Evolutionary conservation across 257 asterid species (phyloP).

Genomic region (Verbascum thapsus): DNA sequence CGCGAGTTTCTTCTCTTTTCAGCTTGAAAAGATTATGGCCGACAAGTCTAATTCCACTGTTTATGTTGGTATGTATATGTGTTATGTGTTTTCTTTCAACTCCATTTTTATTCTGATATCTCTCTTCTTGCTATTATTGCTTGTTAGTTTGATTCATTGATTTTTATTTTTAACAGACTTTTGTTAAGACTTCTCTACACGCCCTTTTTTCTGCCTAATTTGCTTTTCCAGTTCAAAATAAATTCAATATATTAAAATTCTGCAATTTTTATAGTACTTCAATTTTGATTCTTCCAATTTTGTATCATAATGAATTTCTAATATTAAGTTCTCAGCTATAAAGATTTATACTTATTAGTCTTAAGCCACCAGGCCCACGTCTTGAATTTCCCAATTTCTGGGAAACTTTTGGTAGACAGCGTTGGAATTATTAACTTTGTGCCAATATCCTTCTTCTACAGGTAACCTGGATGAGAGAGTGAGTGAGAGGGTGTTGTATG

Average conservation of each 20-base stretch:
- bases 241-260: neutral
- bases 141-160: too few relatives aligned
- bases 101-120: neutral
- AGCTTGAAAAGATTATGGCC: conserved; percentile 43
- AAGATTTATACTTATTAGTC: neutral
- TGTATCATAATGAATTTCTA: neutral
- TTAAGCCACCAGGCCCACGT: neutral
- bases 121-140: neutral
- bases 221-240: conserved; percentile 4
- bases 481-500: conserved; percentile 82
- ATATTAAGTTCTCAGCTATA: neutral
- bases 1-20: conserved; percentile 16
- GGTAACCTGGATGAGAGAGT: conserved; percentile 92
- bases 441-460: conserved; percentile 29
- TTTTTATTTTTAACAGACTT: too few relatives aligned
- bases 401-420: neutral
- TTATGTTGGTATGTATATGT: conserved; percentile 65
- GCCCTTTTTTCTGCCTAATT: conserved; percentile 19
- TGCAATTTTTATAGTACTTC: neutral
- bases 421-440: conserved; percentile 13
- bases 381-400: neutral
- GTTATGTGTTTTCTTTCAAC: neutral
- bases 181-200: conserved; percentile 24
- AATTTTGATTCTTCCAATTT: neutral
- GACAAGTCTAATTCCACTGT: conserved; percentile 52